Evolutionary conservation across 2,329 filamentous ascomycete genomes (phyloP), one percentile per base, ranked within the genome.

Genomic region (Sarocladiaceae sp.): DNA sequence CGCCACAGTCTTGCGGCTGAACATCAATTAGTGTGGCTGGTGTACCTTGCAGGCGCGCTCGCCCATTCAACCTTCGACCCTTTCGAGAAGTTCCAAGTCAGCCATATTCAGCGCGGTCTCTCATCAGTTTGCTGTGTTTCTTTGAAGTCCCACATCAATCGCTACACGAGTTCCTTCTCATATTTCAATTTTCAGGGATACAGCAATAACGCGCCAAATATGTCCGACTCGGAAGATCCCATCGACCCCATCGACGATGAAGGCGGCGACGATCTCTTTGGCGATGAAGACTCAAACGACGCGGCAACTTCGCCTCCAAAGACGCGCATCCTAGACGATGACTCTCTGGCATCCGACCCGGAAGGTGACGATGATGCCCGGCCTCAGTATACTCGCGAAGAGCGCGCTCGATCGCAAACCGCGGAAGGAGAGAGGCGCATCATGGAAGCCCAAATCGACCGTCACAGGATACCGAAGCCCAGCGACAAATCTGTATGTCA

Each of bases 391-490:
- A n/a, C 26, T 22, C 44, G 44, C 26, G 44, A 48, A 31, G 44
- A 48, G 6, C 44, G 44, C 28, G 17, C 28, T 8, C 44, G 44
- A 8, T 48, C 44, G 3, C 44, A 48, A 18, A 31, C 8, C 18
- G 28, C 28, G 13, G 44, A 48, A 33, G 44, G 7, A 31, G 44
- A 62, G 55, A 58, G 70, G 58, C 56, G 81, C 50, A 77, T 88
- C 51, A 78, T 83, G 70, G 82, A 84, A 50, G 73, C 86, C 44
- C 79, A 82, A 44, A 71, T 90, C 44, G 84, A 80, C 60, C 79
- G 88, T 42, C 88, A 92, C 65, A 77, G 82, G 49, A 72, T 86
- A 13, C 88, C 88, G 13, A 86, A 87, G 62, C 79, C 86, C 33
- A 83, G 79, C 57, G 85, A 91, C 63, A 50, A 50, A 13, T 37